Conservation (phyloP, 129 eudicot genomes). For the Arctium minus region DNA sequence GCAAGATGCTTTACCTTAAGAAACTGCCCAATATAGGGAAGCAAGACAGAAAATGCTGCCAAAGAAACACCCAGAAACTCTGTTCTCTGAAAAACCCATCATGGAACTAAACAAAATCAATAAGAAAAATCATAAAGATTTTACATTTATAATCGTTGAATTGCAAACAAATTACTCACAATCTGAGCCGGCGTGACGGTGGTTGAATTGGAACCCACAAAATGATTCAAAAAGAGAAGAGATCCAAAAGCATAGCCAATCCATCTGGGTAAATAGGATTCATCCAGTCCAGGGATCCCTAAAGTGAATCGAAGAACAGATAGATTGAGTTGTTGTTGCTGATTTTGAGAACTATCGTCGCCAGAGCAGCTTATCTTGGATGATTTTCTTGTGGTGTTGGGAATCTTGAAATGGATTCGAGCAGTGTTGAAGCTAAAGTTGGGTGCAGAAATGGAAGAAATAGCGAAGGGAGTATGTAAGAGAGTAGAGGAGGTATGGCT, state of each 20-base stretch:
- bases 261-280: conserved; percentile 93
- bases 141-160: not conserved
- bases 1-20: conserved; percentile 54
- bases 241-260: conserved; percentile 77
- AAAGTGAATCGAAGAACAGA: conserved; percentile 91
- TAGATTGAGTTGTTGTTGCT: conserved; percentile 76
- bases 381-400: conserved; percentile 1
- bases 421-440: not conserved
- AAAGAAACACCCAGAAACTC: conserved; percentile 77
- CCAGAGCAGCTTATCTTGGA: conserved; percentile 36
- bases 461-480: conserved; percentile 8
- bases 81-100: conserved; percentile 47
- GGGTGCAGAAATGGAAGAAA: conserved; percentile 11
- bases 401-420: not conserved
- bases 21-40: conserved; percentile 85
- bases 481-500: conserved; percentile 13
- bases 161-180: conserved; percentile 32
- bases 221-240: conserved; percentile 64
- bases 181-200: conserved; percentile 64
- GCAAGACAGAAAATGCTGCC: conserved; percentile 66
- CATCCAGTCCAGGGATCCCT: conserved; percentile 90
- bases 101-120: conserved; percentile 2
- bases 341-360: conserved; percentile 29
- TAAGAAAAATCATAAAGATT: not conserved
- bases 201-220: conserved; percentile 54